Percentiles rank a stretch among this genome's conserved stretches.
phyloP scores from a whole-genome alignment of 345 rosid genomes.

The Melaleuca alternifolia region DNA sequence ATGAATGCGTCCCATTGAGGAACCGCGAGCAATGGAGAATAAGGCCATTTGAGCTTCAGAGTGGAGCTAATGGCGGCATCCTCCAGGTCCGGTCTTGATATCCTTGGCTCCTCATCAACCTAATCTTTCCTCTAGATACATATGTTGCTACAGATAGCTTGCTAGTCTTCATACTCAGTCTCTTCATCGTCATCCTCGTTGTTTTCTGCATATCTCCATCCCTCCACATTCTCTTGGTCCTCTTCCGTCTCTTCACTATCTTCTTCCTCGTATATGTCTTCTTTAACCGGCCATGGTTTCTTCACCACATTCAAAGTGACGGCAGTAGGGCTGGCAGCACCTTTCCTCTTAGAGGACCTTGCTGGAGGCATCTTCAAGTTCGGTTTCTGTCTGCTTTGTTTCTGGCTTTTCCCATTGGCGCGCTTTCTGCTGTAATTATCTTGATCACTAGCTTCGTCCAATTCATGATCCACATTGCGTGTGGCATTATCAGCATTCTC shows the following conservation, averaged over 20 bases:
- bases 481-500: slow-evolving; percentile 57
- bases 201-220: slow-evolving; percentile 67
- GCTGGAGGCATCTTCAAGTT: slow-evolving; percentile 57
- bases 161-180: slow-evolving; percentile 83
- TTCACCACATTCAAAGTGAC: slow-evolving; percentile 30
- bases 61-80: neutral
- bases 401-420: slow-evolving; percentile 47
- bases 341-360: slow-evolving; percentile 44
- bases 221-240: slow-evolving; percentile 71
- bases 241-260: slow-evolving; percentile 90
- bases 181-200: slow-evolving; percentile 87
- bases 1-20: neutral
- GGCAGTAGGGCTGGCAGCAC: slow-evolving; percentile 46
- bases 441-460: slow-evolving; percentile 86
- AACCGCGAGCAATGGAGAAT: neutral
- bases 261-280: slow-evolving; percentile 54
- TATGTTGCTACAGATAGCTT: neutral
- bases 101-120: neutral
- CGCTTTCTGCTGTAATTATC: slow-evolving; percentile 55
- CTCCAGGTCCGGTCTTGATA: neutral
- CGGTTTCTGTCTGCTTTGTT: slow-evolving; percentile 56
- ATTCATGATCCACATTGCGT: slow-evolving; percentile 38
- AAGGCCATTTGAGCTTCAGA: neutral
- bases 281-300: slow-evolving; percentile 61
- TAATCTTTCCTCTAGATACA: neutral